phyloP scores from a whole-genome alignment of 2,329 filamentous ascomycete genomes.

The Paecilomyces sp. region DNA sequence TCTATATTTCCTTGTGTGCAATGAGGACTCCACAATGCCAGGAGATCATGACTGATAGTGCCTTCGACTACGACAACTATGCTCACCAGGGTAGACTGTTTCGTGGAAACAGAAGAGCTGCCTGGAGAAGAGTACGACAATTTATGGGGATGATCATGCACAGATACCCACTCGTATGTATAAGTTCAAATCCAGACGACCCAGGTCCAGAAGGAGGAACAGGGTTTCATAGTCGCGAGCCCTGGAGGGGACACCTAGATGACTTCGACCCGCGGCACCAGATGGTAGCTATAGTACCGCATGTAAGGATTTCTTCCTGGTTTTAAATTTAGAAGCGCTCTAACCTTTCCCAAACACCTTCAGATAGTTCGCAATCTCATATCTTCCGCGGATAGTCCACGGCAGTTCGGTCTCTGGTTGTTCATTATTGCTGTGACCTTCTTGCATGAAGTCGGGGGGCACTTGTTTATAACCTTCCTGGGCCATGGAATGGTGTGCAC shows the following conservation, averaged over 20 bases:
- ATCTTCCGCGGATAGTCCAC: not conserved
- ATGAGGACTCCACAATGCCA: not conserved
- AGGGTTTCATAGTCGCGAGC: not conserved
- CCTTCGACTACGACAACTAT: not conserved
- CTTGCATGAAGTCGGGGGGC: not conserved
- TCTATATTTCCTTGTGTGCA: not conserved
- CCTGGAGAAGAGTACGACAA: not conserved
- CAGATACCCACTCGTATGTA: not conserved
- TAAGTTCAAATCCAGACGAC: not conserved
- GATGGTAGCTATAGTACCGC: not conserved
- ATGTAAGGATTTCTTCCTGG: not conserved
- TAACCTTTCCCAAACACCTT: not conserved
- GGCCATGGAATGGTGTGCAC: not conserved
- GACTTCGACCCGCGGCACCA: not conserved
- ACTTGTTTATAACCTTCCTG: not conserved
- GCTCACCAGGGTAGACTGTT: not conserved
- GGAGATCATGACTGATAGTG: not conserved
- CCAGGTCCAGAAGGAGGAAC: not conserved
- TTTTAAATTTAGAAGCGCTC: not conserved
- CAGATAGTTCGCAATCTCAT: not conserved
- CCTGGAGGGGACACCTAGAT: not conserved
- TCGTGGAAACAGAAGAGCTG: not conserved
- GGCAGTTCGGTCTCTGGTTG: not conserved
- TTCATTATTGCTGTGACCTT: not conserved
- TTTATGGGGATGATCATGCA: not conserved